Evolutionary conservation across 805 yeast species (phyloP), one percentile per base, ranked within the genome.

Genomic region (Wickerhamia fluorescens): DNA sequence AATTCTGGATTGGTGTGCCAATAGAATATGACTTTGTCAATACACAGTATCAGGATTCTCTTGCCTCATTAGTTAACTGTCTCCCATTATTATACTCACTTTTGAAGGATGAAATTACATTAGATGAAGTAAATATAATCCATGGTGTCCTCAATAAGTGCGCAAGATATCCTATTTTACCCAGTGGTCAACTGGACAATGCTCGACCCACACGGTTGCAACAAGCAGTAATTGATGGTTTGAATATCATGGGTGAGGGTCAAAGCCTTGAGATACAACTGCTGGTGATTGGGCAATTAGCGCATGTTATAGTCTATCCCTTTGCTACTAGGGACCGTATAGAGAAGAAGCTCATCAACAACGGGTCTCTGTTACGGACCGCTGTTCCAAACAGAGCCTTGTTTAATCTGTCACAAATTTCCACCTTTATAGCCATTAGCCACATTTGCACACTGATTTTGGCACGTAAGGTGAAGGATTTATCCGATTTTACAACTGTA

Each of bases 91-190:
- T 83, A 6, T 66, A 68, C 39, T 33, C 37, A 1, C 45, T 75
- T 14, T 41, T 58, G 40, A 15, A 38, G 24, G 54, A 51, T 2
- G 51, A 42, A 16, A 47, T 53, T 24, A 56, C 57, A 13, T 43
- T 39, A 16, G 53, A 32, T 14, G 64, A 49, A 52, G 59, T 75
- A n/a, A 70, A 62, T 24, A 58, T 51, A 14, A 60, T 81, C n/a
- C 51, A 85, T 20, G 58, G 57, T n/a, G 55, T 77, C 4, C 66
- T 89, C 44, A 73, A 73, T 42, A 63, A 75, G 10, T 74, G 86
- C 33, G 73, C 82, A 1, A 59, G 83, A 23, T 86, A 81, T 49
- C 94, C 94, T 1, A 66, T 81, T 8, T 58, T 85, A 20, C 81
- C 86, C 6, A 73, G 63, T 17, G 64, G 62, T 37, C 61, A 61